A percentile compares a stretch with the other conserved stretches of the same genome.
These are phyloP conservation scores for Nemophila menziesii DNA, from an alignment of 257 asterid genomes.

Conservation along the genomic window DNA sequence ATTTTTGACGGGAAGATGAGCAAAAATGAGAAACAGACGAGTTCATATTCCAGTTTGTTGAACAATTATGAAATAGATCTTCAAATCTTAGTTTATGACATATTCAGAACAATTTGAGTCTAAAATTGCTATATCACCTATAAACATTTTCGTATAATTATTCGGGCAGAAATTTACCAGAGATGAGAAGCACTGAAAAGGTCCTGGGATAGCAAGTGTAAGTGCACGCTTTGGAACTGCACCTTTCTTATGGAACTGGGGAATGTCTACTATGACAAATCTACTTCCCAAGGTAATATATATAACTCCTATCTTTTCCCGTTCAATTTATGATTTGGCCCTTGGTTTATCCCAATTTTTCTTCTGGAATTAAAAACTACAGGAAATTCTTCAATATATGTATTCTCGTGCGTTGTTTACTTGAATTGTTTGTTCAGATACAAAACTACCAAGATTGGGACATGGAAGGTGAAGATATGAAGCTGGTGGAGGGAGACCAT, in stretches of 20 bases:
- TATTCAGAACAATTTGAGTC: too few species aligned
- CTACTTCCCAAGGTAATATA: slow-evolving; percentile 59
- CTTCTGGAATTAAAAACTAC: slow-evolving; percentile 14
- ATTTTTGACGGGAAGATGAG: too few species aligned
- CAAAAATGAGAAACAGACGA: too few species aligned
- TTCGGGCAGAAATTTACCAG: slow-evolving; percentile 72
- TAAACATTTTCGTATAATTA: background rate
- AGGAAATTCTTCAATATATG: slow-evolving; percentile 77
- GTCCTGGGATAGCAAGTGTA: slow-evolving; percentile 69
- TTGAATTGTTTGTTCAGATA: too few species aligned
- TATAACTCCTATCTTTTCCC: background rate
- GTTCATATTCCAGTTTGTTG: background rate
- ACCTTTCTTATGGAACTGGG: slow-evolving; percentile 98
- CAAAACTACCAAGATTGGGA: too few species aligned
- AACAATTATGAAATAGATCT: background rate
- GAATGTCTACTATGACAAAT: slow-evolving; percentile 74
- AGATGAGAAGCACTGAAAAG: slow-evolving; percentile 73
- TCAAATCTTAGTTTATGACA: background rate
- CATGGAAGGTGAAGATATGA: too few species aligned
- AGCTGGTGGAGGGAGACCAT: too few species aligned
- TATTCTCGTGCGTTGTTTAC: too few species aligned
- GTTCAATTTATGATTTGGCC: too few species aligned
- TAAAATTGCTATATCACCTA: too few species aligned
- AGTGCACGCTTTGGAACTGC: slow-evolving; percentile 97
- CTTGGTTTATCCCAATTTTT: background rate